phyloP scores from a whole-genome alignment of 2,329 filamentous ascomycete species.

The Magnaporthiopsis poae region DNA sequence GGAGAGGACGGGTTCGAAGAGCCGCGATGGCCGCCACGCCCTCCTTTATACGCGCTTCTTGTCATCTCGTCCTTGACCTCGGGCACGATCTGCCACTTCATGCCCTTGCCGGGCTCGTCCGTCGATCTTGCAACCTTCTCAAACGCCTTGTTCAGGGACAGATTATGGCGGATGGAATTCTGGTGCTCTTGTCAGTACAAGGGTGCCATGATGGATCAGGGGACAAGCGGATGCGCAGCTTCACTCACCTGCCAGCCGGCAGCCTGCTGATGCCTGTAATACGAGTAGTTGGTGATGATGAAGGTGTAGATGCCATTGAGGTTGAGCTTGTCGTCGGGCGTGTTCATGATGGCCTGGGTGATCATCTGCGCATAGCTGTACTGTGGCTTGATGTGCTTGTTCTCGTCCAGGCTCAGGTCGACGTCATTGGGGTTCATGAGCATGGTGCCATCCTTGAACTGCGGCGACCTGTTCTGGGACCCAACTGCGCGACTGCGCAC shows the following conservation, averaged over 20 bases:
- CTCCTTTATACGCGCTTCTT: constrained; percentile 56
- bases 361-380: constrained; percentile 97
- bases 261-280: constrained; percentile 69
- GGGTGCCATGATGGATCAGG: not conserved
- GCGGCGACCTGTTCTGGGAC: constrained; percentile 29
- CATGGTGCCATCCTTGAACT: constrained; percentile 28
- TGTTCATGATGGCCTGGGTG: constrained; percentile 85
- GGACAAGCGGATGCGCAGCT: not conserved
- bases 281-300: constrained; percentile 84
- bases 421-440: constrained; percentile 47
- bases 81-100: constrained; percentile 94
- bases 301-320: constrained; percentile 87
- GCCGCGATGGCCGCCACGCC: constrained; percentile 54
- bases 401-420: constrained; percentile 71
- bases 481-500: constrained; percentile 25
- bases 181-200: constrained; percentile 23
- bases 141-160: constrained; percentile 90
- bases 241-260: constrained; percentile 78
- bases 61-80: constrained; percentile 81
- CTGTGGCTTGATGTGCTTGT: constrained; percentile 85
- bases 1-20: constrained; percentile 64
- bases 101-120: constrained; percentile 93
- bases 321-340: constrained; percentile 77
- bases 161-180: constrained; percentile 94
- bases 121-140: constrained; percentile 85